Conservation (phyloP, 1,284 basidiomycete genomes). For the Mycosarcoma maydis region DNA sequence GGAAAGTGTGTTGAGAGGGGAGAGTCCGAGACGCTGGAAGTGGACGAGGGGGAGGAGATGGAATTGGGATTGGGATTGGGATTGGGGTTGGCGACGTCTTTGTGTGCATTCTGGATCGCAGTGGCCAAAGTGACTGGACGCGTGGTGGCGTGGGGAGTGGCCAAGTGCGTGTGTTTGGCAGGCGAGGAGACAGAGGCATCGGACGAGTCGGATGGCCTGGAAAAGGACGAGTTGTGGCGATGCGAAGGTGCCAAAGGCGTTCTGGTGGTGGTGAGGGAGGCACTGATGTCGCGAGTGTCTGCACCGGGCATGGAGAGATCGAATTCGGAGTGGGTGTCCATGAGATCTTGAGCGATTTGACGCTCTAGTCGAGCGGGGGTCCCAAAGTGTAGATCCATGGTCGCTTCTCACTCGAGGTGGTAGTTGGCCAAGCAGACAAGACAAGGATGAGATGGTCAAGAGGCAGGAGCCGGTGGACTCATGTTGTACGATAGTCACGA, state of each 20-base stretch:
- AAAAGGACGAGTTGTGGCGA: conserved; percentile 45
- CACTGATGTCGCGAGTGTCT: conserved; percentile 37
- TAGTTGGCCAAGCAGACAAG: not conserved
- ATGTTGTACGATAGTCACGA: no score
- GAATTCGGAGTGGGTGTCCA: conserved; percentile 47
- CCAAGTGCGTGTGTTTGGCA: conserved; percentile 22
- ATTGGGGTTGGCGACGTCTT: not conserved
- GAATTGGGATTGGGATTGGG: conserved; percentile 13
- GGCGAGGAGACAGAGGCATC: conserved; percentile 21
- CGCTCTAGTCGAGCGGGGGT: conserved; percentile 50
- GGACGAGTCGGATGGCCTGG: conserved; percentile 37
- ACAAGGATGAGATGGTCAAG: no score
- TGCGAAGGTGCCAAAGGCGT: conserved; percentile 27
- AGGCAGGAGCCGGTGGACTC: no score
- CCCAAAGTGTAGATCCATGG: conserved; percentile 49
- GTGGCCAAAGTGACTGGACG: conserved; percentile 26
- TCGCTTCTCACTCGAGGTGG: not conserved
- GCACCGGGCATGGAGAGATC: conserved; percentile 43
- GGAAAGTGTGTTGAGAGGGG: conserved; percentile 27
- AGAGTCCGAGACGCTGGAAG: conserved; percentile 29
- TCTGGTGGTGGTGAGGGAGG: conserved; percentile 28
- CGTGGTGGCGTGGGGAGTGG: conserved; percentile 20
- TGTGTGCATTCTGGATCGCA: conserved; percentile 24
- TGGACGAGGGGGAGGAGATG: conserved; percentile 34
- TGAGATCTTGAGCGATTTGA: conserved; percentile 47